Percentiles rank a stretch among this genome's conserved stretches.
These are phyloP conservation scores for Psidium friedrichsthalianum DNA, from an alignment of 345 rosid species.

Conservation along the genomic window DNA sequence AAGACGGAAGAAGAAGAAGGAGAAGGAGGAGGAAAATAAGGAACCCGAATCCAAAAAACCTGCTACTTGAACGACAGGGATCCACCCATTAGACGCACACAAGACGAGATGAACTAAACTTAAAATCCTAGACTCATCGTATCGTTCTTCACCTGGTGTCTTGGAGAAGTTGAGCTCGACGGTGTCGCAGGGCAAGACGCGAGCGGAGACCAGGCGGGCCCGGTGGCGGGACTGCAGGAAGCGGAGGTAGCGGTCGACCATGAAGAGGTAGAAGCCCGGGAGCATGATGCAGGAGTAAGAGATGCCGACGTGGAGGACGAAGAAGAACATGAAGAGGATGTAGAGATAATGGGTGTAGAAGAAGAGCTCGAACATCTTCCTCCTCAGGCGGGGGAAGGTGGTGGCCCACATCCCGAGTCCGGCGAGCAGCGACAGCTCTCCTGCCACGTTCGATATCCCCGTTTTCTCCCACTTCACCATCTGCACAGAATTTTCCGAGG, in stretches of 20 bases:
- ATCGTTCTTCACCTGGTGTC: constrained; percentile 20
- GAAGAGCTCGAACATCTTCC: constrained; percentile 67
- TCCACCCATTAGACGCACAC: background rate
- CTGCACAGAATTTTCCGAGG: constrained; percentile 11
- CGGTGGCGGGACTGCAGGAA: constrained; percentile 54
- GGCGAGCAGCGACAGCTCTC: constrained; percentile 47
- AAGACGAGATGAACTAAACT: background rate
- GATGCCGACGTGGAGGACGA: constrained; percentile 53
- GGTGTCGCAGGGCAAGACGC: constrained; percentile 46
- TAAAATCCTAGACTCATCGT: too few relatives aligned
- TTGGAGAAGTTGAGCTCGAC: constrained; percentile 71
- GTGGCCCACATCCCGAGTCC: constrained; percentile 65
- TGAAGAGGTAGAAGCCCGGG: constrained; percentile 74
- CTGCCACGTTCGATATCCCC: constrained; percentile 46
- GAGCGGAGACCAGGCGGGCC: constrained; percentile 48
- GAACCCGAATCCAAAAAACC: background rate
- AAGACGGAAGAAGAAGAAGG: background rate
- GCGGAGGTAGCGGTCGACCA: constrained; percentile 64
- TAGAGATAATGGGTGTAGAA: constrained; percentile 72
- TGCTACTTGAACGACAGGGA: background rate
- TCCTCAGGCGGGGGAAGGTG: constrained; percentile 42
- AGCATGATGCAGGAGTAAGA: constrained; percentile 41
- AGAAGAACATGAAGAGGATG: constrained; percentile 53
- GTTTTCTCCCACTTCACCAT: constrained; percentile 33
- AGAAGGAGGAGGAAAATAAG: background rate